A percentile compares a stretch with the other conserved stretches of the same genome.
phyloP scores from a whole-genome alignment of 306 rosid species.

The Sindora glabra region DNA sequence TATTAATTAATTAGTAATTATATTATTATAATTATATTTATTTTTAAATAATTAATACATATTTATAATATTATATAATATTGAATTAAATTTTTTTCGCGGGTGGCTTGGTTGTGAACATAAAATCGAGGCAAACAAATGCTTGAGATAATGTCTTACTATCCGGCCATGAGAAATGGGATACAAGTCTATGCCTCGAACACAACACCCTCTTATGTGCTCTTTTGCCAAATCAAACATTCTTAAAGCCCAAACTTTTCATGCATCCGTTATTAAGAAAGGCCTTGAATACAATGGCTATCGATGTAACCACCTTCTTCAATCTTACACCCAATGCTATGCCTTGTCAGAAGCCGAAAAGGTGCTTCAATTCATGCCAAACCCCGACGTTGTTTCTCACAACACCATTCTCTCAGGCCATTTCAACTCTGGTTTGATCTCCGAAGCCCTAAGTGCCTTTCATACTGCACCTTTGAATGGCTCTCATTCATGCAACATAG shows the following conservation, averaged over 20 bases:
- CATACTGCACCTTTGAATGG: neutral
- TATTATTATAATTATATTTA: no score
- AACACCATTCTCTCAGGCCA: neutral
- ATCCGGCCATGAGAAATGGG: no score
- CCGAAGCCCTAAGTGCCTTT: neutral
- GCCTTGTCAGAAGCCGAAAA: neutral
- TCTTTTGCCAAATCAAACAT: neutral
- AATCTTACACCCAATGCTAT: neutral
- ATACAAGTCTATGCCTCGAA: no score
- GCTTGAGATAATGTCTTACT: no score
- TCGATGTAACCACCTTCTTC: neutral
- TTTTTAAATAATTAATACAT: no score
- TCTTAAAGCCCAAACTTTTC: neutral
- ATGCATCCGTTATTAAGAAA: neutral
- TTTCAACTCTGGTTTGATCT: neutral
- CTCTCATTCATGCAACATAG: slow-evolving; percentile 6
- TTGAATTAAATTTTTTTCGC: no score
- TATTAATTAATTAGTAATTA: no score
- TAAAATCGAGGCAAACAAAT: no score
- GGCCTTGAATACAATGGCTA: slow-evolving; percentile 1
- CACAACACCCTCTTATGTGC: no score
- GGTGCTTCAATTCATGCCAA: neutral
- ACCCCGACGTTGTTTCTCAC: slow-evolving; percentile 5
- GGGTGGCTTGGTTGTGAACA: no score
- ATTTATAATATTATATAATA: no score